Evolutionary conservation across 1,284 basidiomycete genomes (phyloP).

Genomic region (Irpex sp.): DNA sequence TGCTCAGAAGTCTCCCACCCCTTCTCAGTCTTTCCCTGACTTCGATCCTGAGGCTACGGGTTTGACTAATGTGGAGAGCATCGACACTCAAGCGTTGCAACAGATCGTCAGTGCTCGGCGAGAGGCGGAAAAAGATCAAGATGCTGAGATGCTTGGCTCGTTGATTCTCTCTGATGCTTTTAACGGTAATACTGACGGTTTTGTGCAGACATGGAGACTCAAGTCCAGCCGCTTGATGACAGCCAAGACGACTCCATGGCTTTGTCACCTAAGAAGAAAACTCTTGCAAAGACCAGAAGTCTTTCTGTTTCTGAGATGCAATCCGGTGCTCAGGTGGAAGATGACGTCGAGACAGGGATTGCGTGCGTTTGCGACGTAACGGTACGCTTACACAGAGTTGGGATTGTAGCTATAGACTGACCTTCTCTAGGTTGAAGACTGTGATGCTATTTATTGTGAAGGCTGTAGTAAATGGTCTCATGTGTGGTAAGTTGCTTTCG

Average conservation of each 20-base stretch:
- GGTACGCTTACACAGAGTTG: conserved; percentile 32
- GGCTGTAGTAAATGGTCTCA: conserved; percentile 71
- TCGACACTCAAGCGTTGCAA: conserved; percentile 41
- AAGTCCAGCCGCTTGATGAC: conserved; percentile 20
- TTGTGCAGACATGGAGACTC: conserved; percentile 44
- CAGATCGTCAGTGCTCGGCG: conserved; percentile 31
- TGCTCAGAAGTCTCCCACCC: conserved; percentile 20
- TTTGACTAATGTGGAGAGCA: conserved; percentile 11
- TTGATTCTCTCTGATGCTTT: background rate
- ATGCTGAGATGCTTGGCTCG: conserved; percentile 41
- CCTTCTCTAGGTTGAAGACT: conserved; percentile 41
- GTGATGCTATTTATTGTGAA: conserved; percentile 57
- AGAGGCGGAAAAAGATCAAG: conserved; percentile 27
- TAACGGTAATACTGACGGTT: background rate
- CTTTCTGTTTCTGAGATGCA: conserved; percentile 8
- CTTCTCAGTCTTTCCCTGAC: conserved; percentile 30
- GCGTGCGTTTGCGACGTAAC: conserved; percentile 65
- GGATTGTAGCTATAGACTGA: background rate
- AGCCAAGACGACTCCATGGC: conserved; percentile 32
- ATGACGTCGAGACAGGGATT: conserved; percentile 21
- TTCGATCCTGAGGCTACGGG: conserved; percentile 11
- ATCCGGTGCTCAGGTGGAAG: conserved; percentile 11
- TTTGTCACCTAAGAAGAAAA: conserved; percentile 26
- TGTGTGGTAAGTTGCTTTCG: conserved; percentile 48
- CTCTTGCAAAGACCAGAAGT: background rate